Conservation (phyloP, 352 stramenopile species). For the Aphanomyces cochlioides region DNA sequence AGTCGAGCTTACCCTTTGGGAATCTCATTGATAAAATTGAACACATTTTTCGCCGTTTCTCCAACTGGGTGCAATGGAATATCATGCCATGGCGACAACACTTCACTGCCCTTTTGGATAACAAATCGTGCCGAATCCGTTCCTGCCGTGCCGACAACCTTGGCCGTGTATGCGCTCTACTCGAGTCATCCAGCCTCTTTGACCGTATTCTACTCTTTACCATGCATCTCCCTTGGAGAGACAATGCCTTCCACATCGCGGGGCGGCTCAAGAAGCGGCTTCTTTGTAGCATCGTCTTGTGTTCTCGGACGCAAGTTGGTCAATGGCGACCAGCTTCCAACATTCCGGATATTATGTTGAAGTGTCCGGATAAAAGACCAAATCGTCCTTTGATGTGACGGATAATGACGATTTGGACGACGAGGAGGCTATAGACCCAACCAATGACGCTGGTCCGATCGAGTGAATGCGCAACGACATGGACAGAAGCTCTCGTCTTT, state of each 20-base stretch:
- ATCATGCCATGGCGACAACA: conserved; percentile 25
- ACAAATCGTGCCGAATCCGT: conserved; percentile 14
- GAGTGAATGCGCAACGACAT: too few species aligned
- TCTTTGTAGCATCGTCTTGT: conserved; percentile 19
- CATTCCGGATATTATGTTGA: too few species aligned
- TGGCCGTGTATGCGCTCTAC: conserved; percentile 15
- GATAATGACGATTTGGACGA: too few species aligned
- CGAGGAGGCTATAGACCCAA: too few species aligned
- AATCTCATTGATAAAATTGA: conserved; percentile 95
- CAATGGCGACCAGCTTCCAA: too few species aligned
- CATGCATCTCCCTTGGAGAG: not conserved
- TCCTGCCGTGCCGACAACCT: not conserved
- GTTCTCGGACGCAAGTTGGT: not conserved
- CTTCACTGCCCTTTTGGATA: not conserved
- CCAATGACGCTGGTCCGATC: too few species aligned
- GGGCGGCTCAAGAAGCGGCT: not conserved
- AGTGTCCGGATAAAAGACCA: not conserved
- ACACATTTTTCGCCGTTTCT: conserved; percentile 47
- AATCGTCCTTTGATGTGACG: not conserved
- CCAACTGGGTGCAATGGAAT: conserved; percentile 24
- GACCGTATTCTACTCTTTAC: not conserved
- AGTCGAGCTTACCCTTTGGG: conserved; percentile 49
- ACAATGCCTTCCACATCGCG: not conserved
- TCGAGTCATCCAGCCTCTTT: conserved; percentile 2
- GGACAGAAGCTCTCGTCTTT: too few species aligned